A percentile compares a stretch with the other conserved stretches of the same genome.
Evolutionary conservation across 2,329 filamentous ascomycete genomes (phyloP).

Genomic region (Talaromyces sp.): DNA sequence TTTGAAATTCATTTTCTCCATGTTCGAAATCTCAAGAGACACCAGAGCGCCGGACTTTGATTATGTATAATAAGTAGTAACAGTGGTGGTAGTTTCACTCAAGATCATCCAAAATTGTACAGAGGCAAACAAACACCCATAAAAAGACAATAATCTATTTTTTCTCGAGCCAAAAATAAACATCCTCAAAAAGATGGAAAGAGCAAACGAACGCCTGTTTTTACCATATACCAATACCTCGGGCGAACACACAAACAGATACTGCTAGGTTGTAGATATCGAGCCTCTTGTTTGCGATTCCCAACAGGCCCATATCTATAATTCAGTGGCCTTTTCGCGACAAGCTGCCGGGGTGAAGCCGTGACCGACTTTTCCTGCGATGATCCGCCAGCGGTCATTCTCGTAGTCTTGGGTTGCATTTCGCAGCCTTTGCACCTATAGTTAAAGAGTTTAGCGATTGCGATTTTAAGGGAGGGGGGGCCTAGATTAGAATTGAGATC

Average conservation of each 20-base stretch:
- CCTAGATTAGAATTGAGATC: conserved; percentile 3
- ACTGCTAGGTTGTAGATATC: neutral
- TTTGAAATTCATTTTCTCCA: neutral
- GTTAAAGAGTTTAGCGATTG: conserved; percentile 5
- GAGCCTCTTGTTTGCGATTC: neutral
- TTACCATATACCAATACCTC: neutral
- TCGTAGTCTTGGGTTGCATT: conserved; percentile 38
- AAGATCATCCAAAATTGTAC: conserved; percentile 3
- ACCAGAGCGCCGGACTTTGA: neutral
- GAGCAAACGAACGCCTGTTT: neutral
- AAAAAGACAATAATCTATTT: neutral
- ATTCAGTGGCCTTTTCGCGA: conserved; percentile 68
- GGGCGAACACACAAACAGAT: neutral
- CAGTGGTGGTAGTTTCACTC: neutral
- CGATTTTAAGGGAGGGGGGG: neutral
- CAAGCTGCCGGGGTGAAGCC: conserved; percentile 85
- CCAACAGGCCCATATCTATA: conserved; percentile 28
- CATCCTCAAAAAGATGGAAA: neutral
- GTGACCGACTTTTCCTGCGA: conserved; percentile 83
- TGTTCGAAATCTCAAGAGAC: neutral
- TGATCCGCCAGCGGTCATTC: conserved; percentile 81
- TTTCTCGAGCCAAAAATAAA: neutral
- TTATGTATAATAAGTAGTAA: neutral
- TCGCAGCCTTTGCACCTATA: conserved; percentile 32
- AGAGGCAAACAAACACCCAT: conserved; percentile 14